Conservation (phyloP, 2,329 filamentous ascomycete genomes). For the Xylaria digitata region DNA sequence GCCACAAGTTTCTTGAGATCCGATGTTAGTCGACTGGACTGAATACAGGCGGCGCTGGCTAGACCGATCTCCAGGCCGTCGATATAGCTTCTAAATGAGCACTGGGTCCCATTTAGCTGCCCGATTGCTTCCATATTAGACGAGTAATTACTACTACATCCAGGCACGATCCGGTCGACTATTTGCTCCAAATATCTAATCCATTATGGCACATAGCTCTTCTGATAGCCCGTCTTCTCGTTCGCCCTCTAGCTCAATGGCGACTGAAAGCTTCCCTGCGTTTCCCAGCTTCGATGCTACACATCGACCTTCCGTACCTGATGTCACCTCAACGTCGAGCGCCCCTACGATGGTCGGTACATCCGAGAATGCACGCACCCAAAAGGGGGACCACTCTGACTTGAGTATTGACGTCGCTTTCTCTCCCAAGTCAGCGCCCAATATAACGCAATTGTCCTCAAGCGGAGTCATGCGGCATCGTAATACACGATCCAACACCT, state of each 20-base stretch:
- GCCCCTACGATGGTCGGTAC: conserved; percentile 29
- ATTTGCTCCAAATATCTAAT: background rate
- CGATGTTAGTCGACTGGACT: background rate
- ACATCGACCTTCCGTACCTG: conserved; percentile 18
- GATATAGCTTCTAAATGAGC: background rate
- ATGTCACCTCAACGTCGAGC: conserved; percentile 26
- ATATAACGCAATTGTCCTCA: conserved; percentile 35
- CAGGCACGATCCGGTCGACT: background rate
- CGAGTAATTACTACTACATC: background rate
- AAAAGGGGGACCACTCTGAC: conserved; percentile 42
- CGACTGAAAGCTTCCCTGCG: conserved; percentile 42
- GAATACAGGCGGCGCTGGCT: background rate
- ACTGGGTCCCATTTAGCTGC: background rate
- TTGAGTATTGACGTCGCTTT: conserved; percentile 41
- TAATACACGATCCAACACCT: conserved; percentile 56
- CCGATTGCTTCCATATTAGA: background rate
- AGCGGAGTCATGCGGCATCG: conserved; percentile 52
- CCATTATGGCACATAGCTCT: conserved; percentile 38
- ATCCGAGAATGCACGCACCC: conserved; percentile 16
- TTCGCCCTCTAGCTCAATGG: conserved; percentile 40
- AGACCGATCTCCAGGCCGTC: background rate
- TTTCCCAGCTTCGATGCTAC: conserved; percentile 32
- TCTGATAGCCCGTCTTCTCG: conserved; percentile 14
- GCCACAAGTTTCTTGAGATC: background rate
- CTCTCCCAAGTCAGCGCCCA: conserved; percentile 29